Evolutionary conservation across 805 yeast species (phyloP).

Genomic region (Starmerella bombicola): DNA sequence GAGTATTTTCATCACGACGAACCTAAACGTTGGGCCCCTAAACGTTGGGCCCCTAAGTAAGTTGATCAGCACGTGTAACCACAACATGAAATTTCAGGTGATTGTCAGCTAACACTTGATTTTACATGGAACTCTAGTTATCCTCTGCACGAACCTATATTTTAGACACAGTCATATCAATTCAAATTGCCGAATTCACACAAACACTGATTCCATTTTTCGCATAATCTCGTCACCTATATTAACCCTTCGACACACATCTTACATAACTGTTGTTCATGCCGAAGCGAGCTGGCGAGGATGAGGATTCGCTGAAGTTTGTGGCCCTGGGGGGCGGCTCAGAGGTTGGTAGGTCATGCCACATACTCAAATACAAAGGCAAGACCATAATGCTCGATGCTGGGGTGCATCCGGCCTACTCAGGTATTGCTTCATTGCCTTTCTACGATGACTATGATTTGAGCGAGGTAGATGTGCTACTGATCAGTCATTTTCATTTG

Average conservation of each 20-base stretch:
- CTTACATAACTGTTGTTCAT: constrained; percentile 4
- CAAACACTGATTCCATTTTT: too few relatives aligned
- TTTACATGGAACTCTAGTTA: too few relatives aligned
- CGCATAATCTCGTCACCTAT: too few relatives aligned
- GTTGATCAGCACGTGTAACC: too few relatives aligned
- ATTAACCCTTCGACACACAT: too few relatives aligned
- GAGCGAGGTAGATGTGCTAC: constrained; percentile 68
- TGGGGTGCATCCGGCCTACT: constrained; percentile 92
- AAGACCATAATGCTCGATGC: constrained; percentile 96
- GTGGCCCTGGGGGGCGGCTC: constrained; percentile 95
- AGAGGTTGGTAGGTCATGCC: constrained; percentile 96
- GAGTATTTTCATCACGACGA: constrained; percentile 21
- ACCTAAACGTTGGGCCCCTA: too few relatives aligned
- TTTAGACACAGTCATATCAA: too few relatives aligned
- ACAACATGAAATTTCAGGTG: too few relatives aligned
- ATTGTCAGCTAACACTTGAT: too few relatives aligned
- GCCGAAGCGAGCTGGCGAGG: constrained; percentile 22
- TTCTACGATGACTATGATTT: constrained; percentile 92
- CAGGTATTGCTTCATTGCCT: constrained; percentile 84
- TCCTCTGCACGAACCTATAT: too few relatives aligned
- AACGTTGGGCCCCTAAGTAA: too few relatives aligned
- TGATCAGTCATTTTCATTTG: constrained; percentile 89
- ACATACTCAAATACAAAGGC: constrained; percentile 80
- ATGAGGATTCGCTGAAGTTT: constrained; percentile 45
- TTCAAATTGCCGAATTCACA: too few relatives aligned